Base-by-base conservation (phyloP, 768 basidiomycete genomes). In the Pisolithus microcarpus region DNA sequence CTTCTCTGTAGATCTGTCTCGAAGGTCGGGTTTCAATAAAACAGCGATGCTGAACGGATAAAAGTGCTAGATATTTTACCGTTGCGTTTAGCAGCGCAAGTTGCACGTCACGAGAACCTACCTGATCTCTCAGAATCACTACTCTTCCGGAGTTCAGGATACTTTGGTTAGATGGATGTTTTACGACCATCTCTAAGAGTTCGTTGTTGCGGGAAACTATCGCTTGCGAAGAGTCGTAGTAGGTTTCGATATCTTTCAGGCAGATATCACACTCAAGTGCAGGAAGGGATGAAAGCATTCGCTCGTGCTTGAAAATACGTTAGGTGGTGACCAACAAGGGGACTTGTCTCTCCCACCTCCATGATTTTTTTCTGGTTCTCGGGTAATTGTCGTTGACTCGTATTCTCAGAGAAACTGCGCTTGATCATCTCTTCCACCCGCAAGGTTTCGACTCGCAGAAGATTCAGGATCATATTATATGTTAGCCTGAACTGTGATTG, bases 341-440 rank as follows among this genome's bases (percentile, higher is more conserved):
- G 43, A 26, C 15, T 11, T 36, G 9, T 6, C 10, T 47, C 62
- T 34, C 77, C 60, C 54, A 91, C 95, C 74, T 95, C 85, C 2
- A 75, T 65, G 21, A 98, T 88, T 63, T 85, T 80, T 65, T 86
- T 84, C 67, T 98, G 92, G 54, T 98, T 91, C 49, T 95, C 92
- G 4, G 96, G 96, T 28, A 97, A 72, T 40, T 97, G 72, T 37
- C 85, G 77, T 62, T 99, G 96, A 0, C 96, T 87, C 1, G 92
- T 85, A 63, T 98, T 98, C 72, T 99, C 96, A 16, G 96, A 98
- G 69, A 99, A 99, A 65, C 91, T 93, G 37, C 96, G 79, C 67
- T 98, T 98, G 64, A 99, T 98, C 96, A 99, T 99, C 69, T 99
- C 96, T 63, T 99, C 96, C 16, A 98, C 95, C 52, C 84, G 77